These are phyloP conservation scores for Jatropha curcas DNA, from an alignment of 345 rosid genomes.

Conservation along the genomic window DNA sequence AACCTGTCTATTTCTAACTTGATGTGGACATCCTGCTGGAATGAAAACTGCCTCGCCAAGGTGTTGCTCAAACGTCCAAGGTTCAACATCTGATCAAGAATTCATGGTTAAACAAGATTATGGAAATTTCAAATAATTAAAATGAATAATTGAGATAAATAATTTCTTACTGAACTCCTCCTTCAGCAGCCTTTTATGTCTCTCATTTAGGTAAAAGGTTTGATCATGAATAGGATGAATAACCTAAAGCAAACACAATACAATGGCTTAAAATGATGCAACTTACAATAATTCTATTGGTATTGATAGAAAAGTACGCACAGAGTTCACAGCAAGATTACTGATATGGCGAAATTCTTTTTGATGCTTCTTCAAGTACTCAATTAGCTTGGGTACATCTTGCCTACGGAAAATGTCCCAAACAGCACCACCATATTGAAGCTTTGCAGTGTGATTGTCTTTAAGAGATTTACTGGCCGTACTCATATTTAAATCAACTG, in stretches of 20 bases:
- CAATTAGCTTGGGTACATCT: slow-evolving; percentile 50
- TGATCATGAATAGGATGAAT: slow-evolving; percentile 63
- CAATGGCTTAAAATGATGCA: slow-evolving; percentile 11
- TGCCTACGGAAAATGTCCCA: slow-evolving; percentile 67
- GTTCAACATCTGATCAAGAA: slow-evolving; percentile 46
- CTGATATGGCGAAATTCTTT: slow-evolving; percentile 39
- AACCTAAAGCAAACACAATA: slow-evolving; percentile 38
- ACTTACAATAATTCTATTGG: neutral
- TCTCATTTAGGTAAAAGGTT: slow-evolving; percentile 48
- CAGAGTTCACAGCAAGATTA: slow-evolving; percentile 43
- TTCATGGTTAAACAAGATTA: slow-evolving; percentile 3
- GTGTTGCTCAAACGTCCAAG: slow-evolving; percentile 63
- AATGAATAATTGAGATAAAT: neutral
- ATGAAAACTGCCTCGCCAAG: slow-evolving; percentile 62
- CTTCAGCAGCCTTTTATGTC: slow-evolving; percentile 56
- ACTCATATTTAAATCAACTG: neutral
- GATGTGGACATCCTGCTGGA: slow-evolving; percentile 69
- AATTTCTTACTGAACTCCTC: slow-evolving; percentile 53
- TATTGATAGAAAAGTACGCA: slow-evolving; percentile 31
- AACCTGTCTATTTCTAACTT: slow-evolving; percentile 62
- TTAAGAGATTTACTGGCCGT: slow-evolving; percentile 13
- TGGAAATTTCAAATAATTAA: neutral
- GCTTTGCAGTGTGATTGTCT: slow-evolving; percentile 16
- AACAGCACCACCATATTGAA: slow-evolving; percentile 46
- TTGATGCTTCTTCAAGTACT: slow-evolving; percentile 45